phyloP scores from a whole-genome alignment of 371 early-diverging fungal genomes.

The Mucor indicus region DNA sequence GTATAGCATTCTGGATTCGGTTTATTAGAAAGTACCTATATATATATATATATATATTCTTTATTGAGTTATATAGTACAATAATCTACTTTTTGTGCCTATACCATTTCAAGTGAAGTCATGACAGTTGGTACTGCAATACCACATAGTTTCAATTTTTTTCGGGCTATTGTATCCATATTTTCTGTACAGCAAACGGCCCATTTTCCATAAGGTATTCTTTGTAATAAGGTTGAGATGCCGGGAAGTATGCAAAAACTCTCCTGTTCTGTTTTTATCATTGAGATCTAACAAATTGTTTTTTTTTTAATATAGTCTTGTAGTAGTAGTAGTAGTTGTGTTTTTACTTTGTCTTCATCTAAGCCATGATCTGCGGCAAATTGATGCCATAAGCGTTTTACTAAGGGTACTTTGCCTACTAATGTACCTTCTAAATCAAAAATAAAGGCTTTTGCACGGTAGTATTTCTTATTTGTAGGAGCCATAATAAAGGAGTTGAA shows the following conservation, averaged over 20 bases:
- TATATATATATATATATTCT: no score
- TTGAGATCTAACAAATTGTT: background rate
- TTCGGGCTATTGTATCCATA: constrained; percentile 41
- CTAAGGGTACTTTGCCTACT: constrained; percentile 41
- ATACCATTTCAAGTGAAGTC: background rate
- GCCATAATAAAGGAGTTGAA: background rate
- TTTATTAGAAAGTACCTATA: constrained; percentile 48
- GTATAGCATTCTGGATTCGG: constrained; percentile 66
- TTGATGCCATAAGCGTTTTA: constrained; percentile 36
- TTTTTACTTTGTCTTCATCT: constrained; percentile 34
- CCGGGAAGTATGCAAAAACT: constrained; percentile 27
- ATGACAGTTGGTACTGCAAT: constrained; percentile 23
- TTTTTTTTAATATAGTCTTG: background rate
- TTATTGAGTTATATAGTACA: no score
- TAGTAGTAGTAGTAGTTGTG: no score
- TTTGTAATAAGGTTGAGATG: constrained; percentile 25
- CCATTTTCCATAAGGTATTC: constrained; percentile 24
- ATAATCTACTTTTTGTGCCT: background rate
- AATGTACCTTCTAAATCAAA: constrained; percentile 50
- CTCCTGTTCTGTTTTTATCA: constrained; percentile 5
- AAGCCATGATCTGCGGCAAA: constrained; percentile 39
- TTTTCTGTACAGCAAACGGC: constrained; percentile 31
- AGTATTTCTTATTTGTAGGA: constrained; percentile 1
- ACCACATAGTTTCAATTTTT: constrained; percentile 29
- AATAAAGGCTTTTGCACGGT: constrained; percentile 26